Evolutionary conservation across 2,329 filamentous ascomycete genomes (phyloP), one percentile per base, ranked within the genome.

Genomic region (Nothopassalora personata): DNA sequence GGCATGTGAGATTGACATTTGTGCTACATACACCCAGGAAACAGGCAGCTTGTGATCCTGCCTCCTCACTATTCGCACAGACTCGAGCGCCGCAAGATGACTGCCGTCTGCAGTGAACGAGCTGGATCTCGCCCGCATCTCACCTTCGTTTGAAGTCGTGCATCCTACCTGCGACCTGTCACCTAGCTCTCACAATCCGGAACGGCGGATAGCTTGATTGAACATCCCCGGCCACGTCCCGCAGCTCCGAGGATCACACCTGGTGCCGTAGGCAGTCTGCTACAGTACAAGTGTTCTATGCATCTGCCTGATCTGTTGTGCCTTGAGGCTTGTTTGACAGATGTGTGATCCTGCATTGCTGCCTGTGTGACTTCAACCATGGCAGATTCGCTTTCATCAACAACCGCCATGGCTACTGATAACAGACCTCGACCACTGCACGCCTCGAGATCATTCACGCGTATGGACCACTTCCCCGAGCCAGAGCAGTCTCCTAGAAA

Each of bases 401-500:
- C 59, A 47, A 57, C 62, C 11, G 53, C 61, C 59, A 63, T 57
- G 54, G 59, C 55, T 47, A 56, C 48, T 46, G n/a, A 47, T 48
- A 43, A 60, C 53, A 65, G 65, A 39, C 66, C 75, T 6, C 70
- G 68, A 50, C 66, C 73, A 47, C 68, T 78, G 19, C 75, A 78
- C 49, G 66, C 74, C 50, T 76, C 78, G 43, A 72, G 75, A 49
- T 81, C 79, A 33, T 82, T 82, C 67, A 78, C 76, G 5, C 77
- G 80, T 27, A 74, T 82, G 48, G 60, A 64, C 39, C 52, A 62
- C 28, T 53, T 80, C 49, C 68, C 68, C 18, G 70, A 76, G 6
- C 66, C 72, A 15, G 68, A 71, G 33, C 56, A 62, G 8, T 70
- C 70, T 8, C 68, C 69, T 9, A 73, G 76, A 46, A 76, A 74